Evolutionary conservation across 345 rosid genomes (phyloP).

Genomic region (Bruguiera parviflora): DNA sequence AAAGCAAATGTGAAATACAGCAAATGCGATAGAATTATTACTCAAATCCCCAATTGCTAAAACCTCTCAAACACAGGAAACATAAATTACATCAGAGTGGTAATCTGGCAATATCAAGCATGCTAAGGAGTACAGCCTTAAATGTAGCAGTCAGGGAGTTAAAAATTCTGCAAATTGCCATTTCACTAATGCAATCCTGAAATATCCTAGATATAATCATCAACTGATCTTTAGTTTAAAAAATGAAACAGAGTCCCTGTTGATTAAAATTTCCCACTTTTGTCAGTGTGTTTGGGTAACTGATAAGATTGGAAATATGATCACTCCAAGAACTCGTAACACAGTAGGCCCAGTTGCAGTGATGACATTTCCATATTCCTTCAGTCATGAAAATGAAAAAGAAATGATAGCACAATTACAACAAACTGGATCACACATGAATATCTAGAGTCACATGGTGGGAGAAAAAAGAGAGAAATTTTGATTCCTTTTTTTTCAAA

Average conservation of each 20-base stretch:
- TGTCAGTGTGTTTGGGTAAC: slow-evolving; percentile 19
- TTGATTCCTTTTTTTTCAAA: background rate
- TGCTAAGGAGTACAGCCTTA: too few relatives aligned
- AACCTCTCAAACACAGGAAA: too few relatives aligned
- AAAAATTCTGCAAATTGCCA: background rate
- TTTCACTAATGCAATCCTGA: slow-evolving; percentile 4
- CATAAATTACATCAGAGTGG: too few relatives aligned
- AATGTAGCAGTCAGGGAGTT: too few relatives aligned
- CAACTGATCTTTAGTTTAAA: slow-evolving; percentile 28
- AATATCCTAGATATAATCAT: background rate
- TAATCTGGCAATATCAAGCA: too few relatives aligned
- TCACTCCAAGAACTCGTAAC: slow-evolving; percentile 17
- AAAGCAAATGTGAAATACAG: background rate
- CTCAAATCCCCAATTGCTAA: background rate
- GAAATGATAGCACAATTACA: background rate
- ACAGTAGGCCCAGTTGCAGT: slow-evolving; percentile 41
- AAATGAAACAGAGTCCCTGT: slow-evolving; percentile 7
- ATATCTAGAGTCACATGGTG: background rate
- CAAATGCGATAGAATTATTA: background rate
- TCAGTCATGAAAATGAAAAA: slow-evolving; percentile 27
- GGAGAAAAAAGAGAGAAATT: background rate
- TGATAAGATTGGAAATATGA: slow-evolving; percentile 21
- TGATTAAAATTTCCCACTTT: slow-evolving; percentile 17
- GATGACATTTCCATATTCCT: slow-evolving; percentile 52
- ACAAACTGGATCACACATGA: background rate